Conservation (phyloP, 176 grass and related monocot species). For the Elaeis guineensis region DNA sequence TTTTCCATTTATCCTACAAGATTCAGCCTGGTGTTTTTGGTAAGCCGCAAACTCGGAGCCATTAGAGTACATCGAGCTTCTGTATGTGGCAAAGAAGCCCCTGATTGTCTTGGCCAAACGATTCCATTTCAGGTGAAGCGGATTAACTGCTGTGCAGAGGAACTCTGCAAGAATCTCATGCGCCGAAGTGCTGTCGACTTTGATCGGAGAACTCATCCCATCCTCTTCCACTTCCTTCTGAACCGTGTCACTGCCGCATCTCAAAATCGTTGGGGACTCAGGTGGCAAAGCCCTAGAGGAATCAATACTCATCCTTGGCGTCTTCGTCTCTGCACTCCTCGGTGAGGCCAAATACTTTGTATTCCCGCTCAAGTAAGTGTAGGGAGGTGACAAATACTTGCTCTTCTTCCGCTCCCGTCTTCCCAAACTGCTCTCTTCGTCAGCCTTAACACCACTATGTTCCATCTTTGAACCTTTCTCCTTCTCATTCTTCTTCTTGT, state of each 20-base stretch:
- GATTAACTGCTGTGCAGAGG: conserved; percentile 12
- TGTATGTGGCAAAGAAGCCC: conserved; percentile 39
- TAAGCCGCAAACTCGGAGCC: conserved; percentile 15
- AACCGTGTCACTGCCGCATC: neutral
- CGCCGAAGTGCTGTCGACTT: neutral
- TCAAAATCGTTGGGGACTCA: neutral
- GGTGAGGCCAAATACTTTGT: neutral
- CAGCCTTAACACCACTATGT: neutral
- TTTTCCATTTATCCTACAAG: neutral
- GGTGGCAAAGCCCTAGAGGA: neutral
- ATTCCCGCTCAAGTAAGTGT: conserved; percentile 20
- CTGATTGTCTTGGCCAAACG: conserved; percentile 13
- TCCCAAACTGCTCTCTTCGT: conserved; percentile 5
- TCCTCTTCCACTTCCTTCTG: conserved; percentile 9
- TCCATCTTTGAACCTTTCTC: neutral
- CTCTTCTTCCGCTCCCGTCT: conserved; percentile 74
- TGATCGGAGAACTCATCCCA: neutral
- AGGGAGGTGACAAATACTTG: conserved; percentile 74
- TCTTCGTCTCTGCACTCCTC: neutral
- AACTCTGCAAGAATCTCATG: conserved; percentile 28
- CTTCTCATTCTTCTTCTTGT: too few relatives aligned
- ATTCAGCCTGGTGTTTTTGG: conserved; percentile 7
- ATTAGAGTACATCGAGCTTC: conserved; percentile 24
- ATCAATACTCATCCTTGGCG: conserved; percentile 3
- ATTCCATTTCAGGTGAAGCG: conserved; percentile 13